Base-by-base conservation (phyloP, 805 yeast species). In the Kuraishia hungarica region DNA sequence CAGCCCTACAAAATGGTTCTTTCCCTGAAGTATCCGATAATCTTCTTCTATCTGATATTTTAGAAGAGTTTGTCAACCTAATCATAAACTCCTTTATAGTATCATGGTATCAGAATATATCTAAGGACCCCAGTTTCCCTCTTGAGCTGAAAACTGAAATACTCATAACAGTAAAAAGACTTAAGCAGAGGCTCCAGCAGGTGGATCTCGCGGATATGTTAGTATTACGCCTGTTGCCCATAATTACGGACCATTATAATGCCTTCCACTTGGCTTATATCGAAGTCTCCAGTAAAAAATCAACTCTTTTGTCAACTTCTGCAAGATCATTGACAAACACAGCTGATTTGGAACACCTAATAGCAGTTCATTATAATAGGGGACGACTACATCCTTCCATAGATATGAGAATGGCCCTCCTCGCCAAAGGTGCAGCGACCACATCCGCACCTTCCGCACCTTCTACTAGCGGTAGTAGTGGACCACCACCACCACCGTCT, bases 321-420 rank as follows among this genome's bases (percentile, higher is more conserved):
- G 59, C 56, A 35, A 50, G 63, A 26, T 52, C 63, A 0, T 51
- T 63, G 46, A 58, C 61, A 24, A 63, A 53, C 55, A 57, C 72
- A 0, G 54, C 65, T 22, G 80, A 78, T 48, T 67, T 69, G 51
- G 76, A 77, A 43, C 58, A 69, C 8, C 71, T 72, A 7, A 64
- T 77, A 2, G 80, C 80, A 0, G 65, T 74, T 1, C 72, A 72
- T 46, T 83, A 75, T 59, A 71, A 75, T 51, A 65, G 73, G 53
- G 86, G 84, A 0, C 74, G 73, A 39, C 61, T 89, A 1, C 96
- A 90, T 62, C 77, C 76, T 0, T 85, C 84, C 0, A 76, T 83
- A 57, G 62, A 74, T 53, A 50, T 72, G 51, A 73, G 72, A 53
- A 67, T 61, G 43, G 43, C 43, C 4, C 8, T 35, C 17, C 8